These are phyloP conservation scores for Auricularia sp. DNA, from an alignment of 768 basidiomycete species.

Conservation along the genomic window DNA sequence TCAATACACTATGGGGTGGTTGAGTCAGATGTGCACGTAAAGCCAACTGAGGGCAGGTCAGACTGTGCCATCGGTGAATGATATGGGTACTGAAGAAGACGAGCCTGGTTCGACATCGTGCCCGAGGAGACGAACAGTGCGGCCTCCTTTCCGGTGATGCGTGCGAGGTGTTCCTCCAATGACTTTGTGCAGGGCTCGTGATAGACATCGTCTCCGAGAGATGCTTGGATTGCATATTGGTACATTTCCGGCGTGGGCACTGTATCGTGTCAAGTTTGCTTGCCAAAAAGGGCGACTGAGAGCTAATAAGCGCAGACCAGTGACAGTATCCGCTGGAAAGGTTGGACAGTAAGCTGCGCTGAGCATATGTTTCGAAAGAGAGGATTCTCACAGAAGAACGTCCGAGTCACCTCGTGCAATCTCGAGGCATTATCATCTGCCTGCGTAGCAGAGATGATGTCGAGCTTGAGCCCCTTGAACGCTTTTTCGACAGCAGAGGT, in stretches of 20 bases:
- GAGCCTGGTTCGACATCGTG: constrained; percentile 73
- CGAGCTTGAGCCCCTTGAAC: constrained; percentile 38
- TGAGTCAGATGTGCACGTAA: constrained; percentile 79
- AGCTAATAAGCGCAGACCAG: constrained; percentile 21
- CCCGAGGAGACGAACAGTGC: constrained; percentile 82
- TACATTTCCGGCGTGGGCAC: constrained; percentile 61
- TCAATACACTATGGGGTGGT: constrained; percentile 67
- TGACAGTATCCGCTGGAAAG: constrained; percentile 37
- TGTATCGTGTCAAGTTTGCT: constrained; percentile 16
- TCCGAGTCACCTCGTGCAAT: constrained; percentile 47
- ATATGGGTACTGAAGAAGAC: not conserved
- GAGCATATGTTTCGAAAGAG: no score
- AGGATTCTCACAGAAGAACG: constrained; percentile 59
- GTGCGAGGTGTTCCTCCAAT: constrained; percentile 61
- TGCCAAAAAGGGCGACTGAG: not conserved
- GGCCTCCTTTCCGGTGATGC: constrained; percentile 81
- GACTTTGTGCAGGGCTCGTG: constrained; percentile 47
- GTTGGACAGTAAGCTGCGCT: not conserved
- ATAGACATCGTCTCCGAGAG: constrained; percentile 76
- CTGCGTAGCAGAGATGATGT: constrained; percentile 47
- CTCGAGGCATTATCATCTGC: constrained; percentile 41
- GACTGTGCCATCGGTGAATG: no score
- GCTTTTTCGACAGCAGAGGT: not conserved
- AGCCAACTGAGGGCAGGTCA: constrained; percentile 36
- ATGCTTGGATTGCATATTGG: constrained; percentile 52